phyloP scores from a whole-genome alignment of 2,329 filamentous ascomycete genomes.

The Diplodia corticola region DNA sequence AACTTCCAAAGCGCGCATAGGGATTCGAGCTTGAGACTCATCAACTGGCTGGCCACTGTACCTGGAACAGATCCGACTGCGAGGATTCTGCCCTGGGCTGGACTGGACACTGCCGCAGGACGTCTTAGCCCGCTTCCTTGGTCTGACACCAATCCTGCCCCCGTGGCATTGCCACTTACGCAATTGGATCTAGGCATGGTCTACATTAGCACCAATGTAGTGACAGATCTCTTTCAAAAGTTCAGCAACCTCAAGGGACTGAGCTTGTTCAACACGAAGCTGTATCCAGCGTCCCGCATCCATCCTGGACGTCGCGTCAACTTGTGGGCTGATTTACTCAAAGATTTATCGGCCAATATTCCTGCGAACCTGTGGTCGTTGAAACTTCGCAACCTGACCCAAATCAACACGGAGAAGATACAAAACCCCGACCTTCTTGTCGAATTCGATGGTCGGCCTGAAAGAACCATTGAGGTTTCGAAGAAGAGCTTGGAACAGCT shows the following conservation, averaged over 20 bases:
- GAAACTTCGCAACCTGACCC: background rate
- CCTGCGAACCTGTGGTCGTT: background rate
- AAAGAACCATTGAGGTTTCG: background rate
- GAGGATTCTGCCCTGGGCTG: background rate
- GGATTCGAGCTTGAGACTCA: background rate
- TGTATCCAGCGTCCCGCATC: background rate
- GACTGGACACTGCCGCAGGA: background rate
- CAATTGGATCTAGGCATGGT: background rate
- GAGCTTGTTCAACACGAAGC: background rate
- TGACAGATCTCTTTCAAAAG: background rate
- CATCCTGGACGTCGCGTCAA: background rate
- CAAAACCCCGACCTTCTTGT: background rate
- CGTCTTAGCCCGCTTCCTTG: background rate
- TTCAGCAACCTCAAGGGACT: background rate
- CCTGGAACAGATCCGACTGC: background rate
- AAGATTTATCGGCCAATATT: background rate
- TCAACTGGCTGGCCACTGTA: background rate
- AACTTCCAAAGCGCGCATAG: slow-evolving; percentile 44
- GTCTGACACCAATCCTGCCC: background rate
- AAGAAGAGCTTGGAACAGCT: background rate
- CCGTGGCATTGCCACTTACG: background rate
- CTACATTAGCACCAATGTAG: background rate
- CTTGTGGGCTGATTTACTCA: background rate
- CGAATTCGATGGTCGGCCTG: background rate
- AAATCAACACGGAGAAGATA: background rate